Base-by-base conservation (phyloP, 2,329 filamentous ascomycete genomes). In the Exophiala viscosa region DNA sequence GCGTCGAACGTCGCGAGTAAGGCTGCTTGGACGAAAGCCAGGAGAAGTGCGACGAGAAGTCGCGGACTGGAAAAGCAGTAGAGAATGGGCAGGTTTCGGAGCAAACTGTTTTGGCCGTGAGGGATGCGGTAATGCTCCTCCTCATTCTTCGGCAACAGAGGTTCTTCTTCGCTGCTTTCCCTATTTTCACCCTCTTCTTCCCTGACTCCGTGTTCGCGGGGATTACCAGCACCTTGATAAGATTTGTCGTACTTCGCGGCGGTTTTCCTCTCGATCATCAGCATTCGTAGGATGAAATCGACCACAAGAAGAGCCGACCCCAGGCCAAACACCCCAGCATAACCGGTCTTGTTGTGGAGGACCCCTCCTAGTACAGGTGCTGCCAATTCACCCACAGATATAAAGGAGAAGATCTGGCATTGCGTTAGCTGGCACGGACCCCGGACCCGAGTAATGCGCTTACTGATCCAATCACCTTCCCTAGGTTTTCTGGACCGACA, bases 221-320 rank as follows among this genome's bases (percentile, higher is more conserved):
- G 14, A 42, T 54, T 52, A 10, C 48, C 15, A n/a, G 44, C 39
- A 3, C 11, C 38, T 28, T 42, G 32, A 13, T 44, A 32, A 9
- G 44, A 46, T 13, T 46, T 38, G 40, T 69, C 64, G 48, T 78
- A 81, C 54, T 69, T 71, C 7, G 65, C 66, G 0, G 81, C 81
- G 1, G 75, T 73, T 62, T 80, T 82, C 66, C 83, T 84, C 66
- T 86, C 83, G n/a, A 86, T 74, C 47, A 86, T 73, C 4, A 81
- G 64, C 0, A 83, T 60, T 10, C 84, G 76, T 74, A 85, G 77
- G 17, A 80, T 50, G 53, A 86, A 79, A 64, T 86, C 83, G 13
- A 85, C 54, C 0, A 62, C 73, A 1, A 86, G 64, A 7, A 86
- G 65, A 0, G 70, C 76, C 43, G 81, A 73, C 0, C 75, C 77